These are phyloP conservation scores for Trametes sp. DNA, from an alignment of 1,284 basidiomycete genomes.

Conservation along the genomic window DNA sequence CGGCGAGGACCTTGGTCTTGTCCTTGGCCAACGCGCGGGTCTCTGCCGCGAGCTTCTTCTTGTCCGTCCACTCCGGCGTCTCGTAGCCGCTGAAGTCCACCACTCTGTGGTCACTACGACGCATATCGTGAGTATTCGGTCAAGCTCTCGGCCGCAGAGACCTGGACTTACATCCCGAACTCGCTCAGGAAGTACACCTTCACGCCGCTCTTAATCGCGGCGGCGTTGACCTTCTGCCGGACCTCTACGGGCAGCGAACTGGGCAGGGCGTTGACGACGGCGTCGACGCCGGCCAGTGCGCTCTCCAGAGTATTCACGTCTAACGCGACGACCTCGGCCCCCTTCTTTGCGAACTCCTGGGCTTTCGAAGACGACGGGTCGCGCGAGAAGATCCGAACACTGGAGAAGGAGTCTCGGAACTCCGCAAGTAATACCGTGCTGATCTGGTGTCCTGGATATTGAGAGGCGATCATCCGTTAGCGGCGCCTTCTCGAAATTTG, in stretches of 20 bases:
- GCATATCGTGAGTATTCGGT: background rate
- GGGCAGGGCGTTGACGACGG: conserved; percentile 34
- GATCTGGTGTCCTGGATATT: background rate
- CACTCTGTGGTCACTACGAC: conserved; percentile 34
- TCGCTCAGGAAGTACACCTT: conserved; percentile 41
- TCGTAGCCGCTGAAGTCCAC: conserved; percentile 37
- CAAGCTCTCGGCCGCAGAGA: background rate
- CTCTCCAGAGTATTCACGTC: conserved; percentile 13
- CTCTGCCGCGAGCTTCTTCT: conserved; percentile 29
- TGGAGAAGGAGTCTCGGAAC: conserved; percentile 35
- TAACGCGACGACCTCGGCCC: conserved; percentile 34
- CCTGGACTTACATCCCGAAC: conserved; percentile 30
- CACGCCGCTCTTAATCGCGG: conserved; percentile 31
- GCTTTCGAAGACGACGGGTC: conserved; percentile 32
- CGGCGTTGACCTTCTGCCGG: conserved; percentile 31
- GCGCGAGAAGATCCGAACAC: conserved; percentile 34
- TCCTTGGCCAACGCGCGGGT: conserved; percentile 27
- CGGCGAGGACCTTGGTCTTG: conserved; percentile 36
- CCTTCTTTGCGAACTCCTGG: conserved; percentile 31
- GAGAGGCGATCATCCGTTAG: background rate
- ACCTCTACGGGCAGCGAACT: conserved; percentile 16
- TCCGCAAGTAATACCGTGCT: conserved; percentile 30
- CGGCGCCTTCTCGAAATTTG: background rate
- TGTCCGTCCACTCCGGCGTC: conserved; percentile 33
- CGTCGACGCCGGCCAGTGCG: conserved; percentile 35